phyloP scores from a whole-genome alignment of 202 grass and related monocot species.

The Setaria italica region DNA sequence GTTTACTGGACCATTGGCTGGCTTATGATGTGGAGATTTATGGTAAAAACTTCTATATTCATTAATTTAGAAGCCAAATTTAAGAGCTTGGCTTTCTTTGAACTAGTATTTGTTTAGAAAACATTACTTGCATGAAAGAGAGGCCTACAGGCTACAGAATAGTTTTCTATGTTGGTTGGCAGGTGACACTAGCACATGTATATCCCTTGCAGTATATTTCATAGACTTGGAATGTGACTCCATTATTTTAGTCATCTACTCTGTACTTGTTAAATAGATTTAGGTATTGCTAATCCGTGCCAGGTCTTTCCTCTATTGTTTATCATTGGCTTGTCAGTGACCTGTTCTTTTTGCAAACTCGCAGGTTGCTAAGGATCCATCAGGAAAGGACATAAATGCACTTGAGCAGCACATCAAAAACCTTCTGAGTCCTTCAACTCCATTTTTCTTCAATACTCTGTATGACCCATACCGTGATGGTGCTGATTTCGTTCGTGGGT shows the following conservation, averaged over 20 bases:
- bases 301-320: background rate
- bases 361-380: slow-evolving; percentile 86
- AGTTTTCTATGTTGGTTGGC: slow-evolving; percentile 12
- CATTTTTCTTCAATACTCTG: slow-evolving; percentile 86
- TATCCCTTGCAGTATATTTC: slow-evolving; percentile 7
- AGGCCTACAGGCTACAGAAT: background rate
- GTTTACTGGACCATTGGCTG: background rate
- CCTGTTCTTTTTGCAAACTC: slow-evolving; percentile 19
- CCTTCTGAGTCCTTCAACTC: slow-evolving; percentile 76
- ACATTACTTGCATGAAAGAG: slow-evolving; percentile 15
- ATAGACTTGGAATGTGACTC: slow-evolving; percentile 2
- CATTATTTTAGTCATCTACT: slow-evolving; percentile 14
- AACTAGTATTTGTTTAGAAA: slow-evolving; percentile 7
- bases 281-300: background rate
- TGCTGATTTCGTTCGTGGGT: slow-evolving; percentile 81
- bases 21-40: slow-evolving; percentile 21
- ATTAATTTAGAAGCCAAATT: slow-evolving; percentile 6
- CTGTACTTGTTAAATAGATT: background rate
- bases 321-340: slow-evolving; percentile 5
- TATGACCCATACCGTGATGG: slow-evolving; percentile 86
- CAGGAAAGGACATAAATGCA: slow-evolving; percentile 82
- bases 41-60: background rate
- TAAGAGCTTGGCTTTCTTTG: slow-evolving; percentile 1
- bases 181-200: background rate
- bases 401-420: slow-evolving; percentile 87